Base-by-base conservation (phyloP, 2,329 filamentous ascomycete genomes). In the Paramyrothecium sp. region DNA sequence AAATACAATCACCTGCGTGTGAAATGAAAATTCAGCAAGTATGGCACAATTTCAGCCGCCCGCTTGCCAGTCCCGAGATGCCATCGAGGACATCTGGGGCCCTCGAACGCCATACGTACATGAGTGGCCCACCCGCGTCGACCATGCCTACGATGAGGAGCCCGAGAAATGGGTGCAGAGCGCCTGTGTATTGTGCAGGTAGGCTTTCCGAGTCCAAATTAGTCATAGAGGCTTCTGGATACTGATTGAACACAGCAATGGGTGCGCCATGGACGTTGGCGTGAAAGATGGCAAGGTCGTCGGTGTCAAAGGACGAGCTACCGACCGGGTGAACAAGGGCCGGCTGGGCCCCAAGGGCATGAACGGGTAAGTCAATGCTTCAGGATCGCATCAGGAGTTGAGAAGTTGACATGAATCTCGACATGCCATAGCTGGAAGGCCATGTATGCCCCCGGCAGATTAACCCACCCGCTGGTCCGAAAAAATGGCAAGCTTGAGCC, bases 141-240 rank as follows among this genome's bases (percentile, higher is more conserved):
- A 75, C 56, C 48, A 55, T 21, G 61, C 65, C 8, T 58, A 56
- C 44, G 63, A 69, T 17, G 71, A 74, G 23, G 65, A 69, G 38
- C 70, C 70, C 0, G 71, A 75, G 3, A 67, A 68, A 63, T 75
- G 72, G 72, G 71, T 74, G 4, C 71, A 73, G 57, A 73, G 71
- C 58, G 72, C 72, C 1, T 75, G 71, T 63, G 69, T 73, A 10
- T 62, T 74, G 19, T 74, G 72, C 65, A 72, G 68, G 71, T 72
- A 62, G n/a, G 54, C 51, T 26, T n/a, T 3, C 3, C 10, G 7
- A 20, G 4, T 16, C 7, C 8, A 2, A 50, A 13, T 20, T 16
- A 21, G 7, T 21, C 13, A 7, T n/a, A 12, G 20, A 21, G n/a
- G 3, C 10, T 30, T 30, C 26, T 10, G 26, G 4, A 2, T 50